phyloP scores from a whole-genome alignment of 73 alveolate genomes.

The Paramecium octaurelia region DNA sequence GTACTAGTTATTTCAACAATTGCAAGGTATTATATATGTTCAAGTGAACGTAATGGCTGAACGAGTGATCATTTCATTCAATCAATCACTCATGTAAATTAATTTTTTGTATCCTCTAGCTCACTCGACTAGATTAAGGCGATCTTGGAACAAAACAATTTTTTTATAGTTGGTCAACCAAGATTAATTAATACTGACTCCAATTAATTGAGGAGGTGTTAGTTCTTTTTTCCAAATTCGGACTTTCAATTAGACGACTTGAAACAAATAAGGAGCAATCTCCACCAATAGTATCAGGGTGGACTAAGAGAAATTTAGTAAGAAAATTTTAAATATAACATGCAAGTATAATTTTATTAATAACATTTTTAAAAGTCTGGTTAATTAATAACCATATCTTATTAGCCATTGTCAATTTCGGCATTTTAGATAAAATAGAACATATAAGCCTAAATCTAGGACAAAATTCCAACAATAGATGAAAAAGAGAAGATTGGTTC shows the following conservation, averaged over 20 bases:
- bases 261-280: neutral
- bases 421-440: neutral
- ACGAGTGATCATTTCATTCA: neutral
- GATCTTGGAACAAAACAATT: neutral
- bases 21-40: slow-evolving; percentile 3
- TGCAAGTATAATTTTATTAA: neutral
- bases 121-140: neutral
- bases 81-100: neutral
- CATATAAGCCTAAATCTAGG: neutral
- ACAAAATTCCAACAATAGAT: neutral
- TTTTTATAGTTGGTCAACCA: slow-evolving; percentile 17
- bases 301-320: neutral
- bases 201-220: neutral
- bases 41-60: slow-evolving; percentile 35
- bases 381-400: neutral
- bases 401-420: neutral
- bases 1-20: neutral
- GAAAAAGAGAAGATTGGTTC: neutral
- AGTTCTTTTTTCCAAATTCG: neutral
- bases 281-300: neutral
- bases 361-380: neutral
- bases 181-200: slow-evolving; percentile 10
- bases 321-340: neutral
- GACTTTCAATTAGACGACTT: neutral
- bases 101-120: neutral